A percentile compares a stretch with the other conserved stretches of the same genome.
Conservation (phyloP, 768 basidiomycete genomes). For the Mycena sanguinolenta region DNA sequence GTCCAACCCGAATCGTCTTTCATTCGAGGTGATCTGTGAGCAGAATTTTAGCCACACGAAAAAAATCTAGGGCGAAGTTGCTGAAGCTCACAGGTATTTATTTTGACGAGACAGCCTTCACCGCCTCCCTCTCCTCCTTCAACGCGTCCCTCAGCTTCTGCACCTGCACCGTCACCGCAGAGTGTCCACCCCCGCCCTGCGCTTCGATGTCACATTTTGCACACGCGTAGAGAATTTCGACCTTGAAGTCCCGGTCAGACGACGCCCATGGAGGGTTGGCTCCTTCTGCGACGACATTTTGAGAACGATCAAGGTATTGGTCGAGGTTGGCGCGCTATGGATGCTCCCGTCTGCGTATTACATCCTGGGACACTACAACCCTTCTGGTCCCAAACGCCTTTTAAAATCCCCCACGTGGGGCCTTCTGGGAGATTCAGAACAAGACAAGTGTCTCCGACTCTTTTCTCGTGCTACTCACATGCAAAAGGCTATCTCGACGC, state of each 20-base stretch:
- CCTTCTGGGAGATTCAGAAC: not conserved
- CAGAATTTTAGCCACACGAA: too few relatives aligned
- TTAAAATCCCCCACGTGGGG: too few relatives aligned
- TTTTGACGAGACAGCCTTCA: conserved; percentile 33
- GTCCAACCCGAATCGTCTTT: too few relatives aligned
- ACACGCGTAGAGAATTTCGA: too few relatives aligned
- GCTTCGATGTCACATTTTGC: too few relatives aligned
- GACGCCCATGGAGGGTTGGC: too few relatives aligned
- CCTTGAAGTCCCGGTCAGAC: too few relatives aligned
- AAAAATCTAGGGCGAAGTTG: too few relatives aligned
- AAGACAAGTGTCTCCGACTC: not conserved
- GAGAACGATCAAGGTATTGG: not conserved
- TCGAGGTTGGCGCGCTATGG: not conserved
- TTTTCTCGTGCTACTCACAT: not conserved
- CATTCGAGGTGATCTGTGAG: too few relatives aligned
- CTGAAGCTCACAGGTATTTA: not conserved
- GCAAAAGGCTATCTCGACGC: not conserved
- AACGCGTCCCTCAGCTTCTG: conserved; percentile 68
- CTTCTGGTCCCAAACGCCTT: too few relatives aligned
- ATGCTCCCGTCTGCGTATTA: not conserved
- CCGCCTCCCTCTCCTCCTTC: conserved; percentile 60
- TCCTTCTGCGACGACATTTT: not conserved
- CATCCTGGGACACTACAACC: not conserved
- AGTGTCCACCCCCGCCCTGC: conserved; percentile 66
- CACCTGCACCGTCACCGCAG: conserved; percentile 70